phyloP scores from a whole-genome alignment of 129 eudicot genomes.

The Flaveria bidentis region DNA sequence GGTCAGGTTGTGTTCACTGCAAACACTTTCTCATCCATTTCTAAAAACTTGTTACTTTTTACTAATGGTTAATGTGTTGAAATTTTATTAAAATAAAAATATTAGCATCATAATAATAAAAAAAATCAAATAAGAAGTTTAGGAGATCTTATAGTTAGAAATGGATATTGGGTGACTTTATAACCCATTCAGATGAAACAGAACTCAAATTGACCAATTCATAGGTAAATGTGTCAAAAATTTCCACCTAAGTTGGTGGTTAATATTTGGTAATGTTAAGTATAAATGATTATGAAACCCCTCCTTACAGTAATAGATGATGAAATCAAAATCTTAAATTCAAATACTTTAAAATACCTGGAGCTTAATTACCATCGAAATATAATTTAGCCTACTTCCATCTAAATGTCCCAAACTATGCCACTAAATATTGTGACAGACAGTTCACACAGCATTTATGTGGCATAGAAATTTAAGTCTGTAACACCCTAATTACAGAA shows the following conservation, averaged over 20 bases:
- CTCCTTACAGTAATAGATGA: conserved; percentile 12
- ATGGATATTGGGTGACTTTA: not conserved
- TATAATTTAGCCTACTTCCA: not conserved
- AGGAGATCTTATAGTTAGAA: not conserved
- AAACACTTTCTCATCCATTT: too few relatives aligned
- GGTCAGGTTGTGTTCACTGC: not conserved
- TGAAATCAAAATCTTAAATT: not conserved
- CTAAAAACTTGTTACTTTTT: not conserved
- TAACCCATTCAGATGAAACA: not conserved
- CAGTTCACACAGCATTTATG: conserved; percentile 11
- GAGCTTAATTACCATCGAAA: not conserved
- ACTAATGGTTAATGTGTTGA: not conserved
- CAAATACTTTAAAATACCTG: conserved; percentile 5
- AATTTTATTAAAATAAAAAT: not conserved
- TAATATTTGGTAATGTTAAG: not conserved
- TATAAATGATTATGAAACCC: not conserved
- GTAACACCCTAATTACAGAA: not conserved
- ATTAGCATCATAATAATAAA: not conserved
- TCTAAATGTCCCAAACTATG: conserved; percentile 22
- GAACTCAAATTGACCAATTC: not conserved
- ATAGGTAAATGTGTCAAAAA: not conserved
- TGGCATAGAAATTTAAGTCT: not conserved
- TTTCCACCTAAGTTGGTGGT: not conserved
- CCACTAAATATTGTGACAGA: conserved; percentile 17
- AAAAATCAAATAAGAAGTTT: not conserved